Evolutionary conservation across 2,329 filamentous ascomycete genomes (phyloP).

Genomic region (Pseudogymnoascus sp.): DNA sequence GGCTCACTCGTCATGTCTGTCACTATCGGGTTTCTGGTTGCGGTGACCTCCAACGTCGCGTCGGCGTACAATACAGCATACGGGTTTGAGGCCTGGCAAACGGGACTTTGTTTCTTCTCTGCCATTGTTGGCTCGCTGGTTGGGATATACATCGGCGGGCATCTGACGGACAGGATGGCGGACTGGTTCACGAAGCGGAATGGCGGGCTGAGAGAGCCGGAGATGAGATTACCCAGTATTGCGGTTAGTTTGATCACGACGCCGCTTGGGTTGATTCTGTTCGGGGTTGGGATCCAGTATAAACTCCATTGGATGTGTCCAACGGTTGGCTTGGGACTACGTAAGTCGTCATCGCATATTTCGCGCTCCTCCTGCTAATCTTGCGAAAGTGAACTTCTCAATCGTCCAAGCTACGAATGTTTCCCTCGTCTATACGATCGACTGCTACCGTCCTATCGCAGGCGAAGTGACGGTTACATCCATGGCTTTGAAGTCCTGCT

Average conservation of each 20-base stretch:
- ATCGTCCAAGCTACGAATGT: slow-evolving; percentile 49
- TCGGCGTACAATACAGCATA: slow-evolving; percentile 36
- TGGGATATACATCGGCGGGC: slow-evolving; percentile 15
- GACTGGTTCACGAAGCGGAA: slow-evolving; percentile 41
- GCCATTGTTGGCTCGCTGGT: slow-evolving; percentile 16
- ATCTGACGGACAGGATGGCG: slow-evolving; percentile 14
- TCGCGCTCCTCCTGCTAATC: not conserved
- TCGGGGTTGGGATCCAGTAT: slow-evolving; percentile 40
- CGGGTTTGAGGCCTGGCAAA: slow-evolving; percentile 33
- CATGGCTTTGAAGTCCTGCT: slow-evolving; percentile 46
- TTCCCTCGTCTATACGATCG: slow-evolving; percentile 48
- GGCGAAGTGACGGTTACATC: slow-evolving; percentile 47
- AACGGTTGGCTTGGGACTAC: slow-evolving; percentile 44
- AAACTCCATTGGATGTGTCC: slow-evolving; percentile 46
- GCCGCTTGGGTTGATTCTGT: slow-evolving; percentile 37
- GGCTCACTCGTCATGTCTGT: slow-evolving; percentile 30
- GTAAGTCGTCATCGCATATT: slow-evolving; percentile 36
- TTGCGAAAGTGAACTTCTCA: slow-evolving; percentile 41
- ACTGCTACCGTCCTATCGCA: slow-evolving; percentile 48
- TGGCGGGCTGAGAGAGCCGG: slow-evolving; percentile 47
- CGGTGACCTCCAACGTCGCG: slow-evolving; percentile 45
- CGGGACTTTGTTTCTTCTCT: slow-evolving; percentile 17
- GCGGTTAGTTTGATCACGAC: slow-evolving; percentile 42
- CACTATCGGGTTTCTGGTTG: slow-evolving; percentile 34
- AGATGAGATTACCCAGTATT: slow-evolving; percentile 51